Base-by-base conservation (phyloP, 371 early-diverging fungal genomes). In the Quaeritorhiza haematococci region DNA sequence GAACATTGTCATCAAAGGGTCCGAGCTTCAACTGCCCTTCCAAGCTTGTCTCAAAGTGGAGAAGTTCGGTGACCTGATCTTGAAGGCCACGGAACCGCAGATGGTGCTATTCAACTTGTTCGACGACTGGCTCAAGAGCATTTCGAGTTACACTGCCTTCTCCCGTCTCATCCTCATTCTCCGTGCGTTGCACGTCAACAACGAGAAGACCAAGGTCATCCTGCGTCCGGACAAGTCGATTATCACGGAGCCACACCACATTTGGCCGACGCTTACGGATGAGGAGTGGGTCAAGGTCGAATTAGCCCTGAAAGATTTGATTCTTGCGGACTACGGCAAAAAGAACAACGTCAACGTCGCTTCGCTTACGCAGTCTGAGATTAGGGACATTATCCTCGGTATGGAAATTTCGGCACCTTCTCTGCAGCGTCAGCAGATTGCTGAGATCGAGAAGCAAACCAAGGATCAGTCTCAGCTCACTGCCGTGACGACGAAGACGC, bases 281-380 rank as follows among this genome's bases (percentile, higher is more conserved):
- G 91, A 90, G 73, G 95, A 96, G 70, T 99, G 99, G 99, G 90
- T 94, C 53, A 86, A 90, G 73, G 93, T 96, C 7, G 99, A 99
- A 82, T 90, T 90, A 24, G 74, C 80, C 55, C 73, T 99, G 62
- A 98, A 96, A 85, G 99, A 99, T 73, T 70, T 98, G 72, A 98
- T 99, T 68, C 76, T 99, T 33, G 93, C 86, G 3, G 98, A 97
- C 72, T 98, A 98, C 69, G 96, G 96, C 69, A 95, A 93, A 79
- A 94, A 96, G 85, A 96, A 98, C 62, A 63, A 92, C 61, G 96
- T 99, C 56, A 96, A 96, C 56, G 94, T 94, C 32, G 92, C 94
- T 3, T 91, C 92, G 42, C 82, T 98, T 49, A 96, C 98, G 0
- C 88, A 90, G 50, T 90, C 93, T 1, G 99, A 99, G 80, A 92